Conservation (phyloP, 805 yeast species). For the Sugiyamaella floridensis region DNA sequence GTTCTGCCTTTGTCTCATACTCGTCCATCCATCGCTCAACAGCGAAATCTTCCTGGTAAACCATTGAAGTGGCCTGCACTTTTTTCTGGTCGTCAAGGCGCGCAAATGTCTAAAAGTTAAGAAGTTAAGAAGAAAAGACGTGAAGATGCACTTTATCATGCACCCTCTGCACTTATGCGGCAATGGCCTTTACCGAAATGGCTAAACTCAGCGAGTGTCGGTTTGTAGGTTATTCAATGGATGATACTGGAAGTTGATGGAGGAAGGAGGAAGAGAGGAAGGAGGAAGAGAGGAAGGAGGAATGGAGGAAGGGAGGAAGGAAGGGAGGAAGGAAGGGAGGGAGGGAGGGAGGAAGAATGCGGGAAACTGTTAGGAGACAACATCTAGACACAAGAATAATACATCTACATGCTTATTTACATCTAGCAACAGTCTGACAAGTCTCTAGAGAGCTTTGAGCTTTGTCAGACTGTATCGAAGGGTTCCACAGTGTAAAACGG, state of each 20-base stretch:
- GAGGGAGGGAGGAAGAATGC: too few relatives aligned
- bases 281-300: too few relatives aligned
- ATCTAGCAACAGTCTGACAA: not conserved
- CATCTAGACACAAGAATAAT: too few relatives aligned
- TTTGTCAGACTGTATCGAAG: too few relatives aligned
- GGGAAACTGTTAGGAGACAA: too few relatives aligned
- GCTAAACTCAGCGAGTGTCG: not conserved
- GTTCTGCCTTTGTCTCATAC: conserved; percentile 36
- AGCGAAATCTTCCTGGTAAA: conserved; percentile 31
- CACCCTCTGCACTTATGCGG: not conserved
- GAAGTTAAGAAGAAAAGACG: too few relatives aligned
- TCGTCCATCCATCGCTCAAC: conserved; percentile 52
- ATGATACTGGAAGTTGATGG: not conserved
- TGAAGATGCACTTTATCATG: too few relatives aligned
- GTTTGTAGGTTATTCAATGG: not conserved
- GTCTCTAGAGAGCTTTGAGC: not conserved
- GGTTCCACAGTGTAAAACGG: too few relatives aligned
- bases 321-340: too few relatives aligned
- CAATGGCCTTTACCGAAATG: not conserved
- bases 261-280: not conserved
- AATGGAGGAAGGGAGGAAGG: too few relatives aligned
- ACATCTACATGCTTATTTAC: not conserved
- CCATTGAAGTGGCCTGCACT: conserved; percentile 17
- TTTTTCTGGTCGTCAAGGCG: too few relatives aligned
- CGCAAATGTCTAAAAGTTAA: too few relatives aligned